A percentile compares a stretch with the other conserved stretches of the same genome.
phyloP scores from a whole-genome alignment of 257 asterid species.

The Solanum bulbocastanum region DNA sequence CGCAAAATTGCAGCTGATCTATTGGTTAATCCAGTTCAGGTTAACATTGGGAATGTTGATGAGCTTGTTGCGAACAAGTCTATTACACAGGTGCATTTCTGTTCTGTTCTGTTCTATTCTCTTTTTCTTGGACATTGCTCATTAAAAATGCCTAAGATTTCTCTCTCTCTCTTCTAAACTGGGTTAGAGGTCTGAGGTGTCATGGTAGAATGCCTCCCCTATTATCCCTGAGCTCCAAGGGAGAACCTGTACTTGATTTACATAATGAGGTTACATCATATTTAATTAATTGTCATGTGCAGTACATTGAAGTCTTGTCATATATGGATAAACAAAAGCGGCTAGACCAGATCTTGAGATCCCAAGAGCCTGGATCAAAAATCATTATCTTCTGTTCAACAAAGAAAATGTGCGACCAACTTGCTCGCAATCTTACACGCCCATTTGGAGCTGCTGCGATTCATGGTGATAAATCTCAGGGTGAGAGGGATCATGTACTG shows the following conservation, averaged over 20 bases:
- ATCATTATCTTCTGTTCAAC: constrained; percentile 92
- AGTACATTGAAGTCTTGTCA: constrained; percentile 71
- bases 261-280: not conserved
- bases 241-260: not conserved
- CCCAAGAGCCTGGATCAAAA: constrained; percentile 96
- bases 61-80: constrained; percentile 97
- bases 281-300: constrained; percentile 5
- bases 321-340: constrained; percentile 77
- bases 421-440: constrained; percentile 53
- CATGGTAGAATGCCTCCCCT: not conserved
- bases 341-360: constrained; percentile 79
- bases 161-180: not conserved
- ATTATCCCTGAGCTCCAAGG: not conserved
- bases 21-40: constrained; percentile 77
- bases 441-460: constrained; percentile 91
- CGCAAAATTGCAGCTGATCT: constrained; percentile 92
- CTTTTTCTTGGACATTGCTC: not conserved
- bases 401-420: constrained; percentile 90
- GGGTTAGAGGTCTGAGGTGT: not conserved
- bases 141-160: not conserved
- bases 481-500: constrained; percentile 87
- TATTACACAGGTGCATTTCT: constrained; percentile 68
- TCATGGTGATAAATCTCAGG: constrained; percentile 96
- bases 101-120: not conserved
- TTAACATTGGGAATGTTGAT: constrained; percentile 85